These are phyloP conservation scores for Myriosclerotinia curreyana DNA, from an alignment of 2,329 filamentous ascomycete species.

Conservation along the genomic window DNA sequence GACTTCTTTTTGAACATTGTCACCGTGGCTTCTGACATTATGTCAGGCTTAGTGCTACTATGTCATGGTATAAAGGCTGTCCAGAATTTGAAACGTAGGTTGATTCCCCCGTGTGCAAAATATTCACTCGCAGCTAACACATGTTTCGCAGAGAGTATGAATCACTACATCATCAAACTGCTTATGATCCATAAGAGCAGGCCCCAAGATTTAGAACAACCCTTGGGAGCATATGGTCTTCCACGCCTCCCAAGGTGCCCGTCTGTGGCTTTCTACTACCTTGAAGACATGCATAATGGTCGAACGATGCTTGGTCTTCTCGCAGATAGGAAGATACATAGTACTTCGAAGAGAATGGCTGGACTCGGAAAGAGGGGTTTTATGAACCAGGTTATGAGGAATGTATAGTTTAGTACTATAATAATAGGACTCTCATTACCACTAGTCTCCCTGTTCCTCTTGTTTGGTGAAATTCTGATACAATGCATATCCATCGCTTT, in stretches of 20 bases:
- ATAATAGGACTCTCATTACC: background rate
- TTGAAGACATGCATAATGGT: background rate
- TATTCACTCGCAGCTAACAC: no score
- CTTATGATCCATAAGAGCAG: no score
- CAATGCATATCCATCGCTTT: background rate
- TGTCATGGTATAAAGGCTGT: no score
- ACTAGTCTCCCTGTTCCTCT: background rate
- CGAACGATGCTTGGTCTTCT: background rate
- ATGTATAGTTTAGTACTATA: background rate
- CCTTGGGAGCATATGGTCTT: no score
- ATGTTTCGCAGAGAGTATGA: no score
- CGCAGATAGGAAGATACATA: background rate
- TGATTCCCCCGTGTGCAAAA: no score
- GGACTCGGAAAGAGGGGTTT: background rate
- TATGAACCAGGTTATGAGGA: background rate
- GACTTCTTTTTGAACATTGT: background rate
- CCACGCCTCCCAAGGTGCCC: background rate
- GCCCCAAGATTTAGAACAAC: no score
- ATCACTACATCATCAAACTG: no score
- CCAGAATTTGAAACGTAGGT: background rate
- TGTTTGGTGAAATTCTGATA: background rate
- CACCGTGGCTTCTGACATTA: background rate
- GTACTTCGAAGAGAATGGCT: no score
- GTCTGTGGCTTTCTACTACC: background rate
- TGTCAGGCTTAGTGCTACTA: background rate